phyloP scores from a whole-genome alignment of 2,329 filamentous ascomycete genomes.

The Neocatenulostroma microsporum region DNA sequence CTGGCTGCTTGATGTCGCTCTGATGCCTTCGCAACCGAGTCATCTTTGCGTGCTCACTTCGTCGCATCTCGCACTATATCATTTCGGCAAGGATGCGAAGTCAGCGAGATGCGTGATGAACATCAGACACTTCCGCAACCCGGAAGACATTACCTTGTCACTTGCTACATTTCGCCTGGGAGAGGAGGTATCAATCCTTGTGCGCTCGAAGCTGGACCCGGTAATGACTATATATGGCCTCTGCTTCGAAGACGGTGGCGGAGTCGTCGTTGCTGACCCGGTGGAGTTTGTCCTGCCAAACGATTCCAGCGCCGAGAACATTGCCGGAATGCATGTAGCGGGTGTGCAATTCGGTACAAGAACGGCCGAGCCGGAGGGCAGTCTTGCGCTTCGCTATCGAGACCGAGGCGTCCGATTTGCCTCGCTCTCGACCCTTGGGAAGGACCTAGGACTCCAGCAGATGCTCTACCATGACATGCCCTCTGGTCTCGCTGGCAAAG shows the following conservation, averaged over 20 bases:
- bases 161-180: constrained; percentile 24
- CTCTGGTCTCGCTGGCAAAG: background rate
- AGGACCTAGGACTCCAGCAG: background rate
- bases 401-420: background rate
- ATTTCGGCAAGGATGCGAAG: constrained; percentile 18
- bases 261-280: constrained; percentile 1
- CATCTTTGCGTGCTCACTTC: constrained; percentile 55
- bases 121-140: constrained; percentile 49
- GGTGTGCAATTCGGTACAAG: too few species aligned
- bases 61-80: constrained; percentile 38
- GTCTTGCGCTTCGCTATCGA: background rate
- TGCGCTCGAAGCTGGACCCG: constrained; percentile 19
- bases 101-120: constrained; percentile 35
- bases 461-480: background rate
- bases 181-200: constrained; percentile 11
- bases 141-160: constrained; percentile 46
- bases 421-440: background rate
- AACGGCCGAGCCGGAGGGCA: too few species aligned
- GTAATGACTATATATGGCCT: constrained; percentile 26
- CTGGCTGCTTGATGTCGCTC: constrained; percentile 53
- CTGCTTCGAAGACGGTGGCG: background rate
- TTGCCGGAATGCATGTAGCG: too few species aligned
- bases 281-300: background rate
- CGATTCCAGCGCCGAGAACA: too few species aligned
- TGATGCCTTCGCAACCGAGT: constrained; percentile 40